A percentile compares a stretch with the other conserved stretches of the same genome.
Conservation (phyloP, 2,329 filamentous ascomycete species). For the Coniochaeta prunicola region DNA sequence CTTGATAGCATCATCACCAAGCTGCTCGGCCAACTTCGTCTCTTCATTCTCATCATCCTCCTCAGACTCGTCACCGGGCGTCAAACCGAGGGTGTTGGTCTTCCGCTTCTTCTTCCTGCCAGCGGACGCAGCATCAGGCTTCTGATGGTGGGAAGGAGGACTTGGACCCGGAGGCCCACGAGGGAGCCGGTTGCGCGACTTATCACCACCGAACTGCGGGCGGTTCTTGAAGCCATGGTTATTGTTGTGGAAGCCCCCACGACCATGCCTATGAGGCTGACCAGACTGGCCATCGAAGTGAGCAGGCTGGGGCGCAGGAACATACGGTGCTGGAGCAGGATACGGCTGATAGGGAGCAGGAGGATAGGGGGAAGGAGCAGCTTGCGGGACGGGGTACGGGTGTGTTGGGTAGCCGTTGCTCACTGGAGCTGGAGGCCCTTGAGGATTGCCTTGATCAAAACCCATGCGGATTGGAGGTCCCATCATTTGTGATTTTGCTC, state of each 20-base stretch:
- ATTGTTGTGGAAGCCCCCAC: constrained; percentile 28
- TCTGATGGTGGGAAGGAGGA: constrained; percentile 31
- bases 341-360: constrained; percentile 28
- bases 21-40: constrained; percentile 44
- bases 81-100: constrained; percentile 65
- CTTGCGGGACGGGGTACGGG: constrained; percentile 21
- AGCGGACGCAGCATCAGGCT: constrained; percentile 41
- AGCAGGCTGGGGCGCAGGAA: constrained; percentile 13
- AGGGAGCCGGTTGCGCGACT: constrained; percentile 27
- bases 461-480: constrained; percentile 48
- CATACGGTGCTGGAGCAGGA: constrained; percentile 24
- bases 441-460: constrained; percentile 32
- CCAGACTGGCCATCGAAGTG: constrained; percentile 22
- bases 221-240: constrained; percentile 22
- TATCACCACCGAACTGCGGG: constrained; percentile 28
- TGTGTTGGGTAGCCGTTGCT: constrained; percentile 33
- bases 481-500: constrained; percentile 33
- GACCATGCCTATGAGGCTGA: constrained; percentile 28
- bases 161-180: constrained; percentile 16
- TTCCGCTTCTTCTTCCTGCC: constrained; percentile 66
- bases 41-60: constrained; percentile 68
- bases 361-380: constrained; percentile 20
- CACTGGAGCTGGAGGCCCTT: constrained; percentile 38
- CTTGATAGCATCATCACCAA: constrained; percentile 48
- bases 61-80: constrained; percentile 58